Conservation (phyloP, 805 yeast species). For the Ogataea saltuana region DNA sequence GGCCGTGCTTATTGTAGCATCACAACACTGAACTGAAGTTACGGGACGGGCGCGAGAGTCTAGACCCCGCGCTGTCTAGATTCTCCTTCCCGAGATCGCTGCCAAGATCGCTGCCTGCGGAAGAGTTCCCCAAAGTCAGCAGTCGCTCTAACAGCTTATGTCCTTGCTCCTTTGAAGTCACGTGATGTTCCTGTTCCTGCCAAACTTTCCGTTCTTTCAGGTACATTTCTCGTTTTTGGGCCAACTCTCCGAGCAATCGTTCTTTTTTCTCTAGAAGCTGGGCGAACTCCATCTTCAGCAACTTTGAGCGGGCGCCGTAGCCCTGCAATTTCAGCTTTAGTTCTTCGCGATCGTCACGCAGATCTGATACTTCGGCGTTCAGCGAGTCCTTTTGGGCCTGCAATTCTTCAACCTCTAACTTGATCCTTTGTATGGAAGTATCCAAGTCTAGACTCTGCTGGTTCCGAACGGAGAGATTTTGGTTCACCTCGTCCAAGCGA, state of each 20-base stretch:
- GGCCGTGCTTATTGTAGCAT: no score
- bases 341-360: background rate
- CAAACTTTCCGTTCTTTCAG: background rate
- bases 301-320: background rate
- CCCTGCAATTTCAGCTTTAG: slow-evolving; percentile 1
- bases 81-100: slow-evolving; percentile 1
- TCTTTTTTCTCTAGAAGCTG: background rate
- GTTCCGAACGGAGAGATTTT: no score
- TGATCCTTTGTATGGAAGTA: background rate
- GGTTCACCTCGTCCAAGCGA: background rate
- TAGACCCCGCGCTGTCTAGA: slow-evolving; percentile 2
- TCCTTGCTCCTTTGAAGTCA: background rate
- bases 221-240: background rate
- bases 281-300: slow-evolving; percentile 1
- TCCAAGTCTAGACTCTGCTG: no score
- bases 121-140: background rate
- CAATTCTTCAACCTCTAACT: background rate
- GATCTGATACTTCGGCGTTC: background rate
- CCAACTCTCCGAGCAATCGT: background rate
- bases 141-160: background rate
- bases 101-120: background rate
- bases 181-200: background rate
- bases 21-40: slow-evolving; percentile 5
- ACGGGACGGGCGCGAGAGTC: background rate
- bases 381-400: background rate